These are phyloP conservation scores for Cytospora schulzeri DNA, from an alignment of 2,329 filamentous ascomycete genomes.

Conservation along the genomic window DNA sequence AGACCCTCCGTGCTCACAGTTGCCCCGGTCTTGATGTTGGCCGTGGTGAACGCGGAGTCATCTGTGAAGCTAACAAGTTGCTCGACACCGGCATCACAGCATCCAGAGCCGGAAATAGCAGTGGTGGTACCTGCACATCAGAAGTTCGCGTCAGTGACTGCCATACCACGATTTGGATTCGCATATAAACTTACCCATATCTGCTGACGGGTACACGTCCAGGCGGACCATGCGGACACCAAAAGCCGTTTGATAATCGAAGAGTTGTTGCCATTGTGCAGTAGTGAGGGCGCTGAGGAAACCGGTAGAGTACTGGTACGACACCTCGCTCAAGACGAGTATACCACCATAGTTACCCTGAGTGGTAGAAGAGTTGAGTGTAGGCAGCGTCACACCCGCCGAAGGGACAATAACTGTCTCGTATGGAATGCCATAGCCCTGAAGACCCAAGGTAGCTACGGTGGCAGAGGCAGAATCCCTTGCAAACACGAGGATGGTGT, in stretches of 20 bases:
- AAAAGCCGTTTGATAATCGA: constrained; percentile 59
- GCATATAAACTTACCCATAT: constrained; percentile 46
- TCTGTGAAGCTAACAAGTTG: constrained; percentile 58
- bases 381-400: constrained; percentile 51
- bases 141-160: constrained; percentile 4
- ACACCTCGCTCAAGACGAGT: constrained; percentile 55
- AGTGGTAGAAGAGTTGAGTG: constrained; percentile 49
- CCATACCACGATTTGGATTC: no score
- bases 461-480: constrained; percentile 51
- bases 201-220: constrained; percentile 56
- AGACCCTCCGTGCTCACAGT: constrained; percentile 53
- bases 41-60: constrained; percentile 53
- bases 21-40: constrained; percentile 53
- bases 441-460: constrained; percentile 55
- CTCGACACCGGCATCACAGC: constrained; percentile 51
- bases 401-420: constrained; percentile 57
- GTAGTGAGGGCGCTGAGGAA: constrained; percentile 57
- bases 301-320: constrained; percentile 52
- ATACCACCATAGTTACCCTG: constrained; percentile 63
- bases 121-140: constrained; percentile 30
- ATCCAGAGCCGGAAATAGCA: constrained; percentile 39
- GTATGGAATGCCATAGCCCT: constrained; percentile 63
- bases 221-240: constrained; percentile 63
- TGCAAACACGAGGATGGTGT: constrained; percentile 59
- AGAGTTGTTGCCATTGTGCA: constrained; percentile 58